Evolutionary conservation across 768 basidiomycete genomes (phyloP), one percentile per base, ranked within the genome.

Genomic region (Daedaleopsis nitida): DNA sequence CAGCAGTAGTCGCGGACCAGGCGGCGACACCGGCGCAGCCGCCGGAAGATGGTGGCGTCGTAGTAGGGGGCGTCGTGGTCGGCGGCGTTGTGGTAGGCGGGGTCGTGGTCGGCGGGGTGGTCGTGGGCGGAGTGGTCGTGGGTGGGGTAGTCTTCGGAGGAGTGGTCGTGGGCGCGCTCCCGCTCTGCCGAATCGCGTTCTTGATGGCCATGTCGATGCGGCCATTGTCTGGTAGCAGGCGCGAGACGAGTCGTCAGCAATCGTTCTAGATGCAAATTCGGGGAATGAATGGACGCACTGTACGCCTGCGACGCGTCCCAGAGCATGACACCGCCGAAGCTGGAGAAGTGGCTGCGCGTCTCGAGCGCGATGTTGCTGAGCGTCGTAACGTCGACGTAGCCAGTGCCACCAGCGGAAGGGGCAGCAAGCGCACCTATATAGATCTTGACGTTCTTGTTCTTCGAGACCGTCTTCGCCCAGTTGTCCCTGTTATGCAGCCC

Each of bases 391-490:
- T 74, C 69, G 17, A 84, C 82, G 68, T 83, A 87, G 16, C 86
- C 87, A 12, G 79, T 76, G 4, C 84, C 83, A 34, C 86, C 84
- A 9, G 86, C 85, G 2, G 79, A 72, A 21, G 75, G 73, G 12
- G 85, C 80, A 4, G 83, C 87, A 10, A 86, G 86, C 39, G 83
- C 85, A 45, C 86, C 87, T 55, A 89, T 82, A 73, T 82, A 88
- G 13, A 89, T 74, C 69, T 86, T 86, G 37, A 86, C 83, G 60
- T 86, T 81, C 56, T 73, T 76, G 74, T 87, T 88, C 0, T 80
- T 81, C 56, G 85, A 86, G 3, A 76, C 74, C 6, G 74, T 79
- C 56, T 82, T 81, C 27, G 87, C 86, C 86, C 85, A 87, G 67
- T 78, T 76, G 65, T 87, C 86, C 86, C 86, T 86, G 35, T 19